Percentiles rank a stretch among this genome's conserved stretches.
These are phyloP conservation scores for Suhomyces vadensis DNA, from an alignment of 805 yeast genomes.

Conservation along the genomic window DNA sequence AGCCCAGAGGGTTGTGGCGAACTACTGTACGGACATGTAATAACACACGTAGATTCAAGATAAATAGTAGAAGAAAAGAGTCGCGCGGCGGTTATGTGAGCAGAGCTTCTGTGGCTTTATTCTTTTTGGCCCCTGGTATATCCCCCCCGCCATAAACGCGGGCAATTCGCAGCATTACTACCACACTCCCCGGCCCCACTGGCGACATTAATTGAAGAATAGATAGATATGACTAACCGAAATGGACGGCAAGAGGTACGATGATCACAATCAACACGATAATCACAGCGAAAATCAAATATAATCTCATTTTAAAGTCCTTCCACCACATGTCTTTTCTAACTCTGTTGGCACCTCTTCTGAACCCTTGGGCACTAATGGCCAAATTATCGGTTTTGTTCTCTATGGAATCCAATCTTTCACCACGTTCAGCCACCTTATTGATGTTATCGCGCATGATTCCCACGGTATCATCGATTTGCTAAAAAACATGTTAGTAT, in stretches of 20 bases:
- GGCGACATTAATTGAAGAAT: too few species aligned
- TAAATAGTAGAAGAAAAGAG: neutral
- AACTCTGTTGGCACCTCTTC: conserved; percentile 94
- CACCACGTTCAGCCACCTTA: conserved; percentile 93
- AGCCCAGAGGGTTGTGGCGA: too few species aligned
- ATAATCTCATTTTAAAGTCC: conserved; percentile 93
- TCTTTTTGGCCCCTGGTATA: neutral
- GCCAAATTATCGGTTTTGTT: conserved; percentile 93
- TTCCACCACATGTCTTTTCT: conserved; percentile 99
- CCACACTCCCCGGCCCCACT: neutral
- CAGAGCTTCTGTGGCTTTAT: too few species aligned
- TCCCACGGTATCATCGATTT: conserved; percentile 94
- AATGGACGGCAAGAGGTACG: conserved; percentile 92
- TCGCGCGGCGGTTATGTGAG: neutral
- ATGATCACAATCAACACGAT: conserved; percentile 82
- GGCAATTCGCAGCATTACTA: neutral
- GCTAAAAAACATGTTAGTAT: conserved; percentile 47
- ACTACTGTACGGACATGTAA: too few species aligned
- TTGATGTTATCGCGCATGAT: conserved; percentile 97
- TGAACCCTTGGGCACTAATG: conserved; percentile 89
- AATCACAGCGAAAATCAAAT: conserved; percentile 74
- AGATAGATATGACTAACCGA: conserved; percentile 40
- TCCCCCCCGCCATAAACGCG: neutral
- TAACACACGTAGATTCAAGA: neutral
- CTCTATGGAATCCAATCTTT: conserved; percentile 86